These are phyloP conservation scores for Coniophora puteana DNA, from an alignment of 1,284 basidiomycete species.

Conservation along the genomic window DNA sequence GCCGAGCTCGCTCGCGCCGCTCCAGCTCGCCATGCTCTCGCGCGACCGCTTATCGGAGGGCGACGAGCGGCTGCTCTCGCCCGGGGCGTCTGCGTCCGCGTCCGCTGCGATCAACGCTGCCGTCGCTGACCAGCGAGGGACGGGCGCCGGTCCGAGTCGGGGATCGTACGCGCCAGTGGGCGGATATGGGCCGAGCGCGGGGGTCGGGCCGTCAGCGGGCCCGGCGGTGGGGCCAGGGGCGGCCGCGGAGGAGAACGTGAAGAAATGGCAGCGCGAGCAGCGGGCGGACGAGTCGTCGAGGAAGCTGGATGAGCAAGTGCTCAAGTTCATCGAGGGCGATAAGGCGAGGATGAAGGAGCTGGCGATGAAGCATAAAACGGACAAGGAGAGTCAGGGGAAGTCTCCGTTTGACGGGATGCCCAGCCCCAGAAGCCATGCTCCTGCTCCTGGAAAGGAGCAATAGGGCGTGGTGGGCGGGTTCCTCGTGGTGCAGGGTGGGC, in stretches of 20 bases:
- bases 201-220: too few relatives aligned
- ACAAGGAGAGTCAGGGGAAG: too few relatives aligned
- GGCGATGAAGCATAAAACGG: constrained; percentile 45
- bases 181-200: too few relatives aligned
- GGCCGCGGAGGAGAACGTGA: constrained; percentile 25
- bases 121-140: too few relatives aligned
- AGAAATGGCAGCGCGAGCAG: constrained; percentile 33
- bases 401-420: too few relatives aligned
- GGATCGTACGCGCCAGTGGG: constrained; percentile 9
- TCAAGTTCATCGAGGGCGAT: constrained; percentile 72
- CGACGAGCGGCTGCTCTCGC: too few relatives aligned
- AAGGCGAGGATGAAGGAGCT: constrained; percentile 71
- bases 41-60: constrained; percentile 24
- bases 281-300: constrained; percentile 44
- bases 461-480: too few relatives aligned
- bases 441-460: too few relatives aligned
- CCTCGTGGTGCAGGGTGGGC: too few relatives aligned
- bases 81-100: background rate
- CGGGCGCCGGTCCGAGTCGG: too few relatives aligned
- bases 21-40: constrained; percentile 28
- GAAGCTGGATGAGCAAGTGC: constrained; percentile 68
- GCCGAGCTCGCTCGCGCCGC: constrained; percentile 26
- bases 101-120: too few relatives aligned
- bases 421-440: too few relatives aligned
- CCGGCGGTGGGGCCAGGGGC: constrained; percentile 23